Conservation (phyloP, 1,284 basidiomycete genomes). For the Puccinia novopanici region DNA sequence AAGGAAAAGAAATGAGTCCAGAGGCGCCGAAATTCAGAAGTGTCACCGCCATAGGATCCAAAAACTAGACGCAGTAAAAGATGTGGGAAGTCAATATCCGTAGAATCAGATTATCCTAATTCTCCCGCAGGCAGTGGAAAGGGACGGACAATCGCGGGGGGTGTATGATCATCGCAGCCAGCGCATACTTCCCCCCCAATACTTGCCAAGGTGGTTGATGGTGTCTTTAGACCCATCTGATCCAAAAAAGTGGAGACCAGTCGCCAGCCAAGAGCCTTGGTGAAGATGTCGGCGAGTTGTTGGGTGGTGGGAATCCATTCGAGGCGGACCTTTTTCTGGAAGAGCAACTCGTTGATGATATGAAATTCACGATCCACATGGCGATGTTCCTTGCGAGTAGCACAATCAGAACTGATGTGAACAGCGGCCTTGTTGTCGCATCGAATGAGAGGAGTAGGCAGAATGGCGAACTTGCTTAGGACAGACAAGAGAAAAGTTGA, state of each 20-base stretch:
- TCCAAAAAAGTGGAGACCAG: not conserved
- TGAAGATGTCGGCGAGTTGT: constrained; percentile 13
- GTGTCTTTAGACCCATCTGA: not conserved
- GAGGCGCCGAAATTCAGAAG: too few relatives aligned
- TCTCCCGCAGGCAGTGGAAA: too few relatives aligned
- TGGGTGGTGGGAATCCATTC: not conserved
- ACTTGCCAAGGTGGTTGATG: not conserved
- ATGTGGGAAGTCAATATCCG: not conserved
- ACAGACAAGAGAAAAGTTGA: not conserved
- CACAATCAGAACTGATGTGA: not conserved
- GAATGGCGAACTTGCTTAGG: not conserved
- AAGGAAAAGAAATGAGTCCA: too few relatives aligned
- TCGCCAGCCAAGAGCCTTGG: not conserved
- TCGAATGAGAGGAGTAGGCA: not conserved
- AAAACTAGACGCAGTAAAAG: too few relatives aligned
- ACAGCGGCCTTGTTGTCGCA: constrained; percentile 12
- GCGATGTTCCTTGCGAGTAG: not conserved
- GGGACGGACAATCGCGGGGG: too few relatives aligned
- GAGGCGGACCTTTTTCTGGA: not conserved
- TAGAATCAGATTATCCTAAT: not conserved
- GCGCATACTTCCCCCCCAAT: too few relatives aligned
- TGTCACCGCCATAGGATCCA: too few relatives aligned
- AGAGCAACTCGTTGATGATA: constrained; percentile 7
- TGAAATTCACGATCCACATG: too few relatives aligned
- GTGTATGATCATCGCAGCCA: too few relatives aligned